Evolutionary conservation across 1,139 yeast genomes (phyloP), one percentile per base, ranked within the genome.

Genomic region (Chernovozyma sophiae-reginae): DNA sequence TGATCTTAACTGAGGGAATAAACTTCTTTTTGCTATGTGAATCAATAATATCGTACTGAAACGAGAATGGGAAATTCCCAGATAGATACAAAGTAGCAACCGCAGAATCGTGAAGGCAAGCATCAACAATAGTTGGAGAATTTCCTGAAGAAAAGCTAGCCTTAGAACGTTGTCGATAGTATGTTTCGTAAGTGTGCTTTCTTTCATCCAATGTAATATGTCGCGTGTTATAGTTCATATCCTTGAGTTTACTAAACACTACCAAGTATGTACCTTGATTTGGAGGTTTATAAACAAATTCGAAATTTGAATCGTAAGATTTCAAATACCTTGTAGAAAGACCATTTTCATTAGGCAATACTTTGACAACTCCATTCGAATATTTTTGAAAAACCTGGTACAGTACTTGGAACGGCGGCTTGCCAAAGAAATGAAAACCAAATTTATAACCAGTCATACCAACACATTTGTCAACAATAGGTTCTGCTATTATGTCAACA

Each of bases 371-470:
- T 0, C 71, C 70, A 27, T 52, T 61, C 33, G 53, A 53, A 44
- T 43, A 53, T 44, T 56, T 67, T 39, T 77, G 75, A 51, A 76
- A 85, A 6, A 83, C 79, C 31, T 74, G 71, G 43, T 81, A 81
- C 30, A 70, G 72, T 13, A 89, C 70, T 33, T 71, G 72, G 60
- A 84, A 92, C 3, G 97, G 97, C 1, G 96, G 84, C 20, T 79
- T 74, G 13, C 98, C 98, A 4, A 74, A 62, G 36, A 86, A 71
- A 33, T 77, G 81, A 45, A 90, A 89, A 33, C 75, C 74, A 41
- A 87, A 79, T 18, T 66, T 64, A 47, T 71, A 77, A 0, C 97
- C 98, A 8, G 87, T 81, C 36, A 90, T 86, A 1, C 98, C 98
- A 25, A 94, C 85, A 63, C 99, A 92, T 41, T 83, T 78, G 52